Base-by-base conservation (phyloP, 2,329 filamentous ascomycete species). In the Scedosporium boydii region DNA sequence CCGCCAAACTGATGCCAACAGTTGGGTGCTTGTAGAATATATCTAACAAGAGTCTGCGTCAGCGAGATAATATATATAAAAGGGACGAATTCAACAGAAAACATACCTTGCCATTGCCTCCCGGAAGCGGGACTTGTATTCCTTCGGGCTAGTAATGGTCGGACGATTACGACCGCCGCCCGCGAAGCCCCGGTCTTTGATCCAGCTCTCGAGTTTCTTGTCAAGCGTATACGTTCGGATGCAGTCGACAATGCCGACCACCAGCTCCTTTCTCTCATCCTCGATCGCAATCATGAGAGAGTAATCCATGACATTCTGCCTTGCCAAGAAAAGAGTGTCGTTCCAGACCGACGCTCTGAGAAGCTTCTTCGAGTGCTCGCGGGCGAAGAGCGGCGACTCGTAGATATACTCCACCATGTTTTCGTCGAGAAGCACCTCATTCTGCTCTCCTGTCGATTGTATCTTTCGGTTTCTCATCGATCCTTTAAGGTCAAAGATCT, bases 331-430 rank as follows among this genome's bases (percentile, higher is more conserved):
- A 29, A 99, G 80, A 1, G 96, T 99, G 72, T 99, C 96, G 72
- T 99, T 99, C 87, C 92, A 98, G 2, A 99, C 68, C 9, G 90
- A 95, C 60, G 90, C 90, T 65, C 91, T 86, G 38, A 99, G 84
- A 12, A 98, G 82, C 72, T 96, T 96, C 78, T 97, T 97, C 26
- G 91, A 93, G 75, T 99, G 93, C 73, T 99, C 95, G 57, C 96
- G 87, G 9, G 93, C 89, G 73, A 99, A 99, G 16, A 99, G 82
- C 0, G 95, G 96, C 1, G 91, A 96, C 72, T 99, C 95, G 69
- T 96, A 99, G 66, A 99, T 98, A 72, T 96, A 98, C 73, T 99
- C 96, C 9, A 99, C 95, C 83, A 99, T 95, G 75, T 99, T 99
- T 72, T 99, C 96, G 70, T 99, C 95, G 1, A 99, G 82, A 3